Percentiles rank a stretch among this genome's conserved stretches.
Evolutionary conservation across 306 rosid genomes (phyloP).

Genomic region (Morella rubra): DNA sequence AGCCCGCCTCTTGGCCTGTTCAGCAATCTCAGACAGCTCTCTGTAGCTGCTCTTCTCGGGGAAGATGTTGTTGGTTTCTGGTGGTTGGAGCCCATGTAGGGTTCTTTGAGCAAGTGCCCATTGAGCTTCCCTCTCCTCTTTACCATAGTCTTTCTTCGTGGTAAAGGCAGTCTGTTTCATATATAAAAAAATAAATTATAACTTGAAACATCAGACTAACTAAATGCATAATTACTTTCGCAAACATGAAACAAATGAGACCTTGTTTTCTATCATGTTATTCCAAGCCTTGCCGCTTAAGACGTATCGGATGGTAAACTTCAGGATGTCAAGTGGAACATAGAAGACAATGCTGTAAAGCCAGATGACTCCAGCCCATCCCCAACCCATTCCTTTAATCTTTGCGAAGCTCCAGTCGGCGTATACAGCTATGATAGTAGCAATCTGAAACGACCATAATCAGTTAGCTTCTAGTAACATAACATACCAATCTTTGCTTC

Average conservation of each 20-base stretch:
- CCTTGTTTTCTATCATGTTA: slow-evolving; percentile 89
- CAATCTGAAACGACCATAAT: slow-evolving; percentile 56
- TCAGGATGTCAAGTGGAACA: slow-evolving; percentile 73
- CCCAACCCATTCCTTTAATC: slow-evolving; percentile 88
- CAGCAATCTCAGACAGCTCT: slow-evolving; percentile 95
- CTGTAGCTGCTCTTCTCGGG: slow-evolving; percentile 84
- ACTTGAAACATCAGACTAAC: slow-evolving; percentile 15
- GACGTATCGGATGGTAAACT: slow-evolving; percentile 82
- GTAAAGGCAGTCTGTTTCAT: slow-evolving; percentile 90
- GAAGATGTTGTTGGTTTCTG: slow-evolving; percentile 55
- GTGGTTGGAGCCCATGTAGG: slow-evolving; percentile 93
- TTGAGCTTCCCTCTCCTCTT: slow-evolving; percentile 94
- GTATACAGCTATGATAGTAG: slow-evolving; percentile 85
- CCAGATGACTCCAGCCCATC: slow-evolving; percentile 99
- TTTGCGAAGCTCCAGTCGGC: slow-evolving; percentile 92
- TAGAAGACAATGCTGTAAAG: slow-evolving; percentile 86
- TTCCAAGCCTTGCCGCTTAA: slow-evolving; percentile 98
- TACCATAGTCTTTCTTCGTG: slow-evolving; percentile 97
- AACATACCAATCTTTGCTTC: neutral
- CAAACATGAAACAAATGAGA: slow-evolving; percentile 12
- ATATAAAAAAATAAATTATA: slow-evolving; percentile 15
- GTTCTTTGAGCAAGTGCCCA: slow-evolving; percentile 99
- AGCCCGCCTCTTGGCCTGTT: slow-evolving; percentile 98
- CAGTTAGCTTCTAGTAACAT: slow-evolving; percentile 9
- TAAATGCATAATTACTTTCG: slow-evolving; percentile 12